phyloP scores from a whole-genome alignment of 495 filamentous ascomycete species.

The Aspergillus ellipticus region DNA sequence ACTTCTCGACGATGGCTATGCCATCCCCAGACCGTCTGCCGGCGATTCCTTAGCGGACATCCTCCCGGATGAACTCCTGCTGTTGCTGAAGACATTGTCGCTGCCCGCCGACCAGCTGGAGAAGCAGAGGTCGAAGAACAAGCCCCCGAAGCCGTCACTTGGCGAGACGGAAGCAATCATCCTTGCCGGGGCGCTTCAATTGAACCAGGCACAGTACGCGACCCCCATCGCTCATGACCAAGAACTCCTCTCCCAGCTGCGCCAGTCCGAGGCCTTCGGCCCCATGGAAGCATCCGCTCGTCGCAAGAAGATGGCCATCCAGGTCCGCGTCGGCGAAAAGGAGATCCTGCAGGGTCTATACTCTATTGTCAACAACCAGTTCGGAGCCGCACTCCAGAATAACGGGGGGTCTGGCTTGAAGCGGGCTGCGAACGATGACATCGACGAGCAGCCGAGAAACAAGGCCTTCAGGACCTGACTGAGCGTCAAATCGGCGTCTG shows the following conservation, averaged over 20 bases:
- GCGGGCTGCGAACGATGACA: constrained; percentile 19
- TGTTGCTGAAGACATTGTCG: constrained; percentile 44
- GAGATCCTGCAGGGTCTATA: constrained; percentile 54
- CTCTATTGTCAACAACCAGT: constrained; percentile 29
- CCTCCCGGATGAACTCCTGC: constrained; percentile 46
- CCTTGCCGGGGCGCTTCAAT: constrained; percentile 28
- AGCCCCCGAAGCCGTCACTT: constrained; percentile 43
- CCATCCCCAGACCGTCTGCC: constrained; percentile 36
- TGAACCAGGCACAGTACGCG: constrained; percentile 48
- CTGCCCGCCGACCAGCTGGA: constrained; percentile 38
- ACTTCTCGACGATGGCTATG: constrained; percentile 54
- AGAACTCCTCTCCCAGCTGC: constrained; percentile 40
- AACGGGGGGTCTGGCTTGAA: constrained; percentile 13
- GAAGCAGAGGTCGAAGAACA: constrained; percentile 38
- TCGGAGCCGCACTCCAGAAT: constrained; percentile 15
- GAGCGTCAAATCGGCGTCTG: too few relatives aligned
- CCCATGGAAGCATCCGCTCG: constrained; percentile 24
- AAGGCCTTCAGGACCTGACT: constrained; percentile 38
- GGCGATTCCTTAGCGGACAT: constrained; percentile 36
- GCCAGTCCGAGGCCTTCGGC: constrained; percentile 15
- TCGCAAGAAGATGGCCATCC: constrained; percentile 62
- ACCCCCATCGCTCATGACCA: constrained; percentile 63
- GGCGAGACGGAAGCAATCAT: constrained; percentile 25
- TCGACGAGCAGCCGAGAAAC: constrained; percentile 30
- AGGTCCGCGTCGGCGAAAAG: constrained; percentile 81